These are phyloP conservation scores for Triglochin maritima DNA, from an alignment of 106 monocot genomes.

Conservation along the genomic window DNA sequence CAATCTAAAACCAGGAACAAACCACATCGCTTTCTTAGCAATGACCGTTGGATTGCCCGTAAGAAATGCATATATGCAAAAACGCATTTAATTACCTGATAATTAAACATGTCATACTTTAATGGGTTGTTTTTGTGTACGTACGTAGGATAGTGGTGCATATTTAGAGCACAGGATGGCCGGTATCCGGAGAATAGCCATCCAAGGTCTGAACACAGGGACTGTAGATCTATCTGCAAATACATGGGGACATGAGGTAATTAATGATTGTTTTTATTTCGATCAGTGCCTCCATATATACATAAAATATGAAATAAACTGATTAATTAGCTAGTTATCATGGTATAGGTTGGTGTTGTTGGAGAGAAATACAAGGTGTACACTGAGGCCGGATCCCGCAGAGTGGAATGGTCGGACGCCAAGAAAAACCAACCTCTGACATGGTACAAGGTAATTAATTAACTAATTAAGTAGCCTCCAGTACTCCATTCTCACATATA, in stretches of 20 bases:
- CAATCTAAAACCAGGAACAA: slow-evolving; percentile 44
- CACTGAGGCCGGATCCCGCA: slow-evolving; percentile 6
- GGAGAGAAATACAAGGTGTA: slow-evolving; percentile 35
- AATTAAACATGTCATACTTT: background rate
- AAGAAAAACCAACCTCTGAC: slow-evolving; percentile 8
- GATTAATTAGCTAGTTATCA: background rate
- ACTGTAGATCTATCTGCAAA: slow-evolving; percentile 61
- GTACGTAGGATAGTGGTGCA: slow-evolving; percentile 69
- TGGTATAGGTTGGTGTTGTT: slow-evolving; percentile 17
- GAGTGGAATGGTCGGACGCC: slow-evolving; percentile 26
- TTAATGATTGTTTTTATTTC: background rate
- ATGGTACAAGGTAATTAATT: slow-evolving; percentile 40
- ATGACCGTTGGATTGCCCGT: slow-evolving; percentile 58
- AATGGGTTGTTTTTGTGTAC: background rate
- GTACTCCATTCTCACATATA: too few species aligned
- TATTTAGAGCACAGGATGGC: slow-evolving; percentile 47
- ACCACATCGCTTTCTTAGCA: slow-evolving; percentile 47
- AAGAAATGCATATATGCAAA: background rate
- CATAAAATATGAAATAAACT: background rate
- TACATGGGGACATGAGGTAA: slow-evolving; percentile 68
- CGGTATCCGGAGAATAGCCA: slow-evolving; percentile 35
- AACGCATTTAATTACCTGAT: background rate
- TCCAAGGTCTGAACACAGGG: slow-evolving; percentile 88
- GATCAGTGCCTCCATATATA: background rate
- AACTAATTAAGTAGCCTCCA: too few species aligned